A percentile compares a stretch with the other conserved stretches of the same genome.
phyloP scores from a whole-genome alignment of 805 yeast species.

The Scheffersomyces coipomensis region DNA sequence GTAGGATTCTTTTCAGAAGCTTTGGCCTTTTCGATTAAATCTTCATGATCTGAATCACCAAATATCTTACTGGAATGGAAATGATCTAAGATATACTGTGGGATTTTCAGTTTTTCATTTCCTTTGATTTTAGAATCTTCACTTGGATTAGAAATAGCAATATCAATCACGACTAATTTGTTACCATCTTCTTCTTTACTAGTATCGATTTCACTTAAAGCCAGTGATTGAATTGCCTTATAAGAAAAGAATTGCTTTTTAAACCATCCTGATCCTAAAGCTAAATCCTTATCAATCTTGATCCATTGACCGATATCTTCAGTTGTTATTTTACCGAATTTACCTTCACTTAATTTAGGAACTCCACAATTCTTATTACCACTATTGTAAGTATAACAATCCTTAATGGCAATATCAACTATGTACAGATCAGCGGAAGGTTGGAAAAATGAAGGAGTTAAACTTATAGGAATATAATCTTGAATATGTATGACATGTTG shows the following conservation, averaged over 20 bases:
- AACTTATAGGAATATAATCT: slow-evolving; percentile 23
- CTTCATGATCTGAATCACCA: slow-evolving; percentile 24
- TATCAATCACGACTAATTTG: slow-evolving; percentile 36
- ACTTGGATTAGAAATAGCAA: slow-evolving; percentile 35
- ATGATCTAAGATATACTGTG: slow-evolving; percentile 26
- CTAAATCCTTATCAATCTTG: slow-evolving; percentile 46
- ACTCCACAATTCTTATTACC: slow-evolving; percentile 23
- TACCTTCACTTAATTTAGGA: slow-evolving; percentile 21
- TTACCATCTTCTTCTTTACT: slow-evolving; percentile 1
- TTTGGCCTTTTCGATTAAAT: slow-evolving; percentile 3
- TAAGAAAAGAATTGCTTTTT: slow-evolving; percentile 37
- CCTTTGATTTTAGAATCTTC: slow-evolving; percentile 35
- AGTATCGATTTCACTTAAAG: too few relatives aligned
- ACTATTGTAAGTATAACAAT: slow-evolving; percentile 22
- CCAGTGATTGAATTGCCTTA: slow-evolving; percentile 20
- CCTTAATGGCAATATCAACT: slow-evolving; percentile 40
- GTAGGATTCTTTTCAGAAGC: slow-evolving; percentile 8
- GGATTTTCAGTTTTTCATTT: slow-evolving; percentile 27
- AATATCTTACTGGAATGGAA: slow-evolving; percentile 23
- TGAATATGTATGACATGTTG: slow-evolving; percentile 26
- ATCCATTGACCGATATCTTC: slow-evolving; percentile 35
- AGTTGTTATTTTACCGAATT: slow-evolving; percentile 18
- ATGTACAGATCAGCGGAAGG: slow-evolving; percentile 38
- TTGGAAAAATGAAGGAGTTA: slow-evolving; percentile 40
- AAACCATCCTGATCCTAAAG: slow-evolving; percentile 44